A percentile compares a stretch with the other conserved stretches of the same genome.
Conservation (phyloP, 192 early-diverging fungal species). For the Chytriomyces confervae region DNA sequence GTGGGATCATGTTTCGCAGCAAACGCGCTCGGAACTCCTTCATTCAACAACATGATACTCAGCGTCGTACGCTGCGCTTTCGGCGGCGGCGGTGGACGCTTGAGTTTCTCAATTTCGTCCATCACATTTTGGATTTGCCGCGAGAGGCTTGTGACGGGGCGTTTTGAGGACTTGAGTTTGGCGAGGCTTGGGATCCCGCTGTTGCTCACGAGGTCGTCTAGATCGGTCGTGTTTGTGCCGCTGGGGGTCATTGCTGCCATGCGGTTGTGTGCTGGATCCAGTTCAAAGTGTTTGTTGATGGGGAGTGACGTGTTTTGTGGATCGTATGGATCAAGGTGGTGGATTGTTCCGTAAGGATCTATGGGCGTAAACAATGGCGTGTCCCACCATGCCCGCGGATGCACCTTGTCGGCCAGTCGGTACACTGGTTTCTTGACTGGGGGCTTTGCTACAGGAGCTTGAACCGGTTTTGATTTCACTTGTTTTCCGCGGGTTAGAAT, state of each 20-base stretch:
- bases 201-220: constrained; percentile 5
- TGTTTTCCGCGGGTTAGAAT: not conserved
- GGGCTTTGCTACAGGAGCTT: not conserved
- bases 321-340: constrained; percentile 30
- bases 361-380: not conserved
- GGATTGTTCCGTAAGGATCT: constrained; percentile 9
- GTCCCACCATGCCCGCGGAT: constrained; percentile 29
- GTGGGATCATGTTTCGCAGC: constrained; percentile 33
- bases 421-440: not conserved
- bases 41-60: constrained; percentile 31
- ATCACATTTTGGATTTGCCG: constrained; percentile 18
- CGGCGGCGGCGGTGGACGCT: constrained; percentile 19
- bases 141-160: constrained; percentile 16
- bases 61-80: constrained; percentile 21
- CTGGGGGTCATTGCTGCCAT: not conserved
- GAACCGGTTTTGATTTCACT: not conserved
- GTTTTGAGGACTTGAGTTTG: constrained; percentile 9
- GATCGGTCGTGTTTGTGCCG: not conserved
- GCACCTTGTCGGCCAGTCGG: constrained; percentile 17
- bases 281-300: constrained; percentile 20
- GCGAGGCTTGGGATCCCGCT: not conserved
- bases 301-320: not conserved
- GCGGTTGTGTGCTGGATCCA: not conserved
- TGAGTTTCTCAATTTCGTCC: constrained; percentile 22
- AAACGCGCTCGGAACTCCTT: constrained; percentile 30